phyloP scores from a whole-genome alignment of 495 filamentous ascomycete genomes.

The Podospora comata region DNA sequence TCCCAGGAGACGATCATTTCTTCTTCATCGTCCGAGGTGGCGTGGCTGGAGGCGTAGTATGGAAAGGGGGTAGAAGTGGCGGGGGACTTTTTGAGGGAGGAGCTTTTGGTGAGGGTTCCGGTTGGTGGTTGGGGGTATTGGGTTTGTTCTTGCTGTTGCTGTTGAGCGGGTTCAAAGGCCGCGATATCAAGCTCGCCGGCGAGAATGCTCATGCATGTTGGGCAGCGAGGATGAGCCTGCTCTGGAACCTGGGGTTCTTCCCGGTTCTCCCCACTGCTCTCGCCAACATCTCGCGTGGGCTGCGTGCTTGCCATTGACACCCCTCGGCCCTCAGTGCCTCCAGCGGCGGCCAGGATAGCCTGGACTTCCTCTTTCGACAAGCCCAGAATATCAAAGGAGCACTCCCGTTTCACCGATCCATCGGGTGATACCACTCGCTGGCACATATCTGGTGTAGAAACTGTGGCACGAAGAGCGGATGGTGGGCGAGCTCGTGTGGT shows the following conservation, averaged over 20 bases:
- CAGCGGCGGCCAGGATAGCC: neutral
- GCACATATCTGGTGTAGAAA: neutral
- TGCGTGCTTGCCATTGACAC: neutral
- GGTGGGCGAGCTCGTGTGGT: neutral
- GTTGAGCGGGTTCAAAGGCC: neutral
- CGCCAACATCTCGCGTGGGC: neutral
- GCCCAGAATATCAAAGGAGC: constrained; percentile 8
- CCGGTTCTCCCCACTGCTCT: neutral
- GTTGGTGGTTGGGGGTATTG: neutral
- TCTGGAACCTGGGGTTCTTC: neutral
- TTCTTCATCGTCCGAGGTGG: constrained; percentile 20
- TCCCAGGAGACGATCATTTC: constrained; percentile 48
- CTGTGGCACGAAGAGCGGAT: neutral
- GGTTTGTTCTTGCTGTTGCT: neutral
- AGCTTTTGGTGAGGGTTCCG: neutral
- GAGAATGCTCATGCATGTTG: constrained; percentile 4
- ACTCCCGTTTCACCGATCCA: constrained; percentile 6
- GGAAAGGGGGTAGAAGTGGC: neutral
- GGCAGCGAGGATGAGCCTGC: neutral
- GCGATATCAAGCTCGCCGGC: neutral
- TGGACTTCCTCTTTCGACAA: neutral
- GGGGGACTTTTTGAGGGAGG: constrained; percentile 15
- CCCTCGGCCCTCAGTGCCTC: too few species aligned
- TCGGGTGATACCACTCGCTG: neutral
- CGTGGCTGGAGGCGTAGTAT: constrained; percentile 5